Percentiles rank a stretch among this genome's conserved stretches.
Conservation (phyloP, 768 basidiomycete species). For the Jaapia argillacea region DNA sequence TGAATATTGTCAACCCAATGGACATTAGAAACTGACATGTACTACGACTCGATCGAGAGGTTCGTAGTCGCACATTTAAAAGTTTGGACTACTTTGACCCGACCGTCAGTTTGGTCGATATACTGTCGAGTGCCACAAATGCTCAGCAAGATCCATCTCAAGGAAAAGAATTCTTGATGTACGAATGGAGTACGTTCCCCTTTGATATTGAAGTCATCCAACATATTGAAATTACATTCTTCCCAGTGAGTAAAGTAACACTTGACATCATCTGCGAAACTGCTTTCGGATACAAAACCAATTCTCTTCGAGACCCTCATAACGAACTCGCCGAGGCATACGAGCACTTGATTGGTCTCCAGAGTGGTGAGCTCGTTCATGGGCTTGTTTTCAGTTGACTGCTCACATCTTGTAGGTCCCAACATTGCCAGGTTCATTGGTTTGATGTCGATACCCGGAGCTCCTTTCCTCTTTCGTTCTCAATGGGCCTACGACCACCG, state of each 20-base stretch:
- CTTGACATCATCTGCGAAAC: conserved; percentile 44
- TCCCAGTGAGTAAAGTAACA: conserved; percentile 38
- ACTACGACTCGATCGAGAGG: conserved; percentile 36
- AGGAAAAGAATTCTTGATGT: conserved; percentile 23
- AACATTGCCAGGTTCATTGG: conserved; percentile 27
- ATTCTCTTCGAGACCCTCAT: conserved; percentile 33
- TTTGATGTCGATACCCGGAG: conserved; percentile 27
- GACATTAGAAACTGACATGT: conserved; percentile 31
- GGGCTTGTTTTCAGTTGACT: too few species aligned
- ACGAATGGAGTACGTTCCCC: conserved; percentile 35
- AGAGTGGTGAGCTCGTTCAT: conserved; percentile 27
- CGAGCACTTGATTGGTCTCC: conserved; percentile 29
- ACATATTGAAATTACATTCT: background rate
- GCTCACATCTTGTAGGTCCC: too few species aligned
- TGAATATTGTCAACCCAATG: too few species aligned
- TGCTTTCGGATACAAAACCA: conserved; percentile 36
- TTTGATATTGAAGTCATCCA: background rate
- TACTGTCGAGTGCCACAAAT: too few species aligned
- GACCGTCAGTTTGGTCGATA: too few species aligned
- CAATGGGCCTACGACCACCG: conserved; percentile 28
- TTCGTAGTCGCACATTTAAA: conserved; percentile 11
- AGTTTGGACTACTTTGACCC: conserved; percentile 26
- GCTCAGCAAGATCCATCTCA: too few species aligned
- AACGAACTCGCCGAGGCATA: conserved; percentile 40
- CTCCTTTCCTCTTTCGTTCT: conserved; percentile 12